Evolutionary conservation across 225 moss, liverwort and hornwort species (phyloP), one percentile per base, ranked within the genome.

Genomic region (Antitrichia curtipendula): DNA sequence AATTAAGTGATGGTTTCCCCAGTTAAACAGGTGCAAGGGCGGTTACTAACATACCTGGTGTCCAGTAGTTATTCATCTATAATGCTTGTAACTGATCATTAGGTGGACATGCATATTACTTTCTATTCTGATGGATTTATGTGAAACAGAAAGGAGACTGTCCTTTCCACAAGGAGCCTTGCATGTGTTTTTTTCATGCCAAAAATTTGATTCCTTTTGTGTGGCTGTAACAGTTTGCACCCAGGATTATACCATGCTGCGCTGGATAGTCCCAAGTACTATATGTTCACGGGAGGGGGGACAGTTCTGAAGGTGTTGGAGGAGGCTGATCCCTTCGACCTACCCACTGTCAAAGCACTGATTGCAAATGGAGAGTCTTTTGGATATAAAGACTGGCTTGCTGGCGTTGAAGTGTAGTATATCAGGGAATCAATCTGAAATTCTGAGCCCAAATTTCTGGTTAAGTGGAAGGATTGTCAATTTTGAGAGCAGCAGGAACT

Each of bases 251-350:
- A 97, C 54, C 95, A 95, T 86, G 95, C 93, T 74, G 96, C 95
- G 29, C 84, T 97, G 81, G 95, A 97, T 54, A 95, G 95, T 88
- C 90, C 91, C 29, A 96, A 94, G 65, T 96, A 97, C 89, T 97
- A 97, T 86, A 93, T 97, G 90, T 96, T 97, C 89, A 97, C 96
- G 2, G 95, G 96, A 85, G 96, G 95, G 85, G 95, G 97, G 69
- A 95, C 95, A 52, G 94, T 97, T 64, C 89, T 97, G 92, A 97
- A 96, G 85, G 97, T 97, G 29, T 64, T 97, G 84, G 96, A 97
- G 83, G 95, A 97, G 87, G 96, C 94, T 10, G 92, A 96, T 84
- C 97, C 95, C 75, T 91, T 94, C 19, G 92, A 88, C 47, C 89
- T 97, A 90, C 95, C 96, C 53, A 95, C 95, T 60, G 96, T 97